A percentile compares a stretch with the other conserved stretches of the same genome.
phyloP scores from a whole-genome alignment of 352 stramenopile genomes.

The Phytophthora meadii region DNA sequence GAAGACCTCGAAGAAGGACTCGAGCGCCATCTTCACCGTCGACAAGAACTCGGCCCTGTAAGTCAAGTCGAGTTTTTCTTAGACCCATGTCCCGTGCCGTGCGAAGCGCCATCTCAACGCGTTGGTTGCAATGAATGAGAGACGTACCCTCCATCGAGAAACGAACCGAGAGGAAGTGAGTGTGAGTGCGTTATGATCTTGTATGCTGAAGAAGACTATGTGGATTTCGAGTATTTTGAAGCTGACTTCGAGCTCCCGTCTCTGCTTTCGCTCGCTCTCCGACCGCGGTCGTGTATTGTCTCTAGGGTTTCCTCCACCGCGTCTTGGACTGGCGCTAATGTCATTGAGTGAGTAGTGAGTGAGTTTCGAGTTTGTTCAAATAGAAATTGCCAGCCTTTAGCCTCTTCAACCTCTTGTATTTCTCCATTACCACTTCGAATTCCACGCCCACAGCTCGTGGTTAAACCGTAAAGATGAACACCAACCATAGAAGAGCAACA shows the following conservation, averaged over 20 bases:
- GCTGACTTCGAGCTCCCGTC: conserved; percentile 31
- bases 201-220: conserved; percentile 43
- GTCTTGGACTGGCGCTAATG: conserved; percentile 30
- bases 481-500: conserved; percentile 1
- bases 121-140: conserved; percentile 46
- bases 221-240: conserved; percentile 46
- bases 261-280: conserved; percentile 33
- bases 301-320: conserved; percentile 26
- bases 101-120: conserved; percentile 32
- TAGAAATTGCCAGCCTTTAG: conserved; percentile 39
- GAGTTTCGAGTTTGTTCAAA: conserved; percentile 49
- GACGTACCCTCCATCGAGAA: conserved; percentile 32
- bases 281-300: conserved; percentile 37
- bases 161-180: conserved; percentile 38
- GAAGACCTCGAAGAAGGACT: conserved; percentile 50
- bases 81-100: conserved; percentile 34
- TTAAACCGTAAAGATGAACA: conserved; percentile 3
- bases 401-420: conserved; percentile 18
- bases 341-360: conserved; percentile 41
- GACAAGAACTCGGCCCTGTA: conserved; percentile 83
- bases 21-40: conserved; percentile 73
- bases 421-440: neutral
- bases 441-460: no score
- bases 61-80: conserved; percentile 15
- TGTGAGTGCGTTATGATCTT: conserved; percentile 41